Evolutionary conservation across 768 basidiomycete species (phyloP).

Genomic region (Lactifluus hygrophoroides): DNA sequence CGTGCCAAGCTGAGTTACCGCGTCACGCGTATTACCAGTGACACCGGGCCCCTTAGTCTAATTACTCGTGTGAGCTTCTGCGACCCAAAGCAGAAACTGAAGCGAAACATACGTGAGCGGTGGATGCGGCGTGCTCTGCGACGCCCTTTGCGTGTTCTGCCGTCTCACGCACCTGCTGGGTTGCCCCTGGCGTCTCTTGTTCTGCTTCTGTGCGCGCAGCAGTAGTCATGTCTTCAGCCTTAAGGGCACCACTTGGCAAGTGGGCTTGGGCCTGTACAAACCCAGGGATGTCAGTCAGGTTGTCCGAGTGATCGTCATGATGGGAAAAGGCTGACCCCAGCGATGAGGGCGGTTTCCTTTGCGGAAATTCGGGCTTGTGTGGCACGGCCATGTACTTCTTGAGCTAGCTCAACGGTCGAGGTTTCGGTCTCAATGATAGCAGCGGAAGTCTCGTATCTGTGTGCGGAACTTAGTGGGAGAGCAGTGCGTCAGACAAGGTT

Average conservation of each 20-base stretch:
- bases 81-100: not conserved
- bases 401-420: constrained; percentile 7
- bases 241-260: not conserved
- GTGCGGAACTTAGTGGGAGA: not conserved
- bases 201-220: constrained; percentile 44
- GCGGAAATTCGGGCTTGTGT: constrained; percentile 5
- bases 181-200: constrained; percentile 35
- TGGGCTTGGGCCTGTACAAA: not conserved
- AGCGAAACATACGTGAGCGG: constrained; percentile 38
- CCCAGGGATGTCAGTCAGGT: not conserved
- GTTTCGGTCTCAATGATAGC: constrained; percentile 14
- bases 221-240: constrained; percentile 35
- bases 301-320: too few relatives aligned
- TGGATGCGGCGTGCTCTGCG: constrained; percentile 43
- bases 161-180: constrained; percentile 40
- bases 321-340: not conserved
- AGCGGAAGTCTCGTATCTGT: constrained; percentile 14
- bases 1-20: constrained; percentile 26
- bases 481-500: not conserved
- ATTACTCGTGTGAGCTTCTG: not conserved
- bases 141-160: constrained; percentile 37
- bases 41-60: constrained; percentile 10
- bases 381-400: constrained; percentile 3
- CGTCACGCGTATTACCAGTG: constrained; percentile 9
- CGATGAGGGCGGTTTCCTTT: constrained; percentile 7